Evolutionary conservation across 495 filamentous ascomycete genomes (phyloP).

Genomic region (Penicillium robsamsonii): DNA sequence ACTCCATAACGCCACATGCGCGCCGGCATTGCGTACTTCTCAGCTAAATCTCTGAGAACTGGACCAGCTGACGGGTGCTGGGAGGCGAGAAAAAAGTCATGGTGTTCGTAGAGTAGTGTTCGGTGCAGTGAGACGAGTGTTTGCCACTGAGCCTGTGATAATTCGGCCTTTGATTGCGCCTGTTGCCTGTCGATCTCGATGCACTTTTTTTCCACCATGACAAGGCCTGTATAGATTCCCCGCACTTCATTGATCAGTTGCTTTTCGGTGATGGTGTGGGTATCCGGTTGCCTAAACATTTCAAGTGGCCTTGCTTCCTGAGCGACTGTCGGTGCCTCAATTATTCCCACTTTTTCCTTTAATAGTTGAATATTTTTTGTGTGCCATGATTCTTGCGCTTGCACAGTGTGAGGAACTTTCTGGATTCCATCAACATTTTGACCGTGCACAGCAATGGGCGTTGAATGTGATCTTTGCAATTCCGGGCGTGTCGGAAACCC

Average conservation of each 20-base stretch:
- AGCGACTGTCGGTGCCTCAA: conserved; percentile 12
- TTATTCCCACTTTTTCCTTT: conserved; percentile 13
- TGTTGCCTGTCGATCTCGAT: conserved; percentile 68
- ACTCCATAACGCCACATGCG: conserved; percentile 86
- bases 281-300: conserved; percentile 57
- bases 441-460: conserved; percentile 4
- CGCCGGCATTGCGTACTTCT: conserved; percentile 76
- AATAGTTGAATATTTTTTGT: background rate
- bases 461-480: conserved; percentile 9
- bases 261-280: conserved; percentile 69
- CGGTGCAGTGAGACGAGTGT: conserved; percentile 69
- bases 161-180: conserved; percentile 36
- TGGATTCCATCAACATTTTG: background rate
- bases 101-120: conserved; percentile 72
- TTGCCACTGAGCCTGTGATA: conserved; percentile 68
- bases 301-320: conserved; percentile 43
- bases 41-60: conserved; percentile 55
- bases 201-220: conserved; percentile 79
- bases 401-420: background rate
- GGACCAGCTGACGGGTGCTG: conserved; percentile 69
- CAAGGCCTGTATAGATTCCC: conserved; percentile 71
- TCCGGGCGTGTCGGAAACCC: conserved; percentile 1
- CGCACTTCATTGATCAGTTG: conserved; percentile 67
- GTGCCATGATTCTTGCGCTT: background rate
- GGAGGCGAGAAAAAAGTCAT: conserved; percentile 77